phyloP scores from a whole-genome alignment of 305 asterid genomes.

The Galium porrigens region DNA sequence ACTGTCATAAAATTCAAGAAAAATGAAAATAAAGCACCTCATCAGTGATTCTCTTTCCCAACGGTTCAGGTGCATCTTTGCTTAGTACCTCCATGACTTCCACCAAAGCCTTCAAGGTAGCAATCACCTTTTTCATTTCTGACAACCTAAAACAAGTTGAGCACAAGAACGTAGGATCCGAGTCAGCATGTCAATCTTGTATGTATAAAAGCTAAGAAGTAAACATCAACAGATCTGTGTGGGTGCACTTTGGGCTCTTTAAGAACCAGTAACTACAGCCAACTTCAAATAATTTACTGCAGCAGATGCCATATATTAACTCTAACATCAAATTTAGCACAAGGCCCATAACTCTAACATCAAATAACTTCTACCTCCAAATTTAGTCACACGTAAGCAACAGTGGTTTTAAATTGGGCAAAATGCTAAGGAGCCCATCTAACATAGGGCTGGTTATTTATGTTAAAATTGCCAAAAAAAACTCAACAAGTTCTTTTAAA shows the following conservation, averaged over 20 bases:
- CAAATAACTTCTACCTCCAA: neutral
- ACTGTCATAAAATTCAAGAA: neutral
- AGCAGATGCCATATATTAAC: neutral
- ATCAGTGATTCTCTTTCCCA: constrained; percentile 62
- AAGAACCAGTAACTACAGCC: neutral
- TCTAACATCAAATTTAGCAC: neutral
- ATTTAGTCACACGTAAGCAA: no score
- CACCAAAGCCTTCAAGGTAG: constrained; percentile 78
- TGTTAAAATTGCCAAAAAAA: neutral
- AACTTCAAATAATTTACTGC: neutral
- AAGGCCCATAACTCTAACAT: neutral
- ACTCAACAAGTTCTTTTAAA: no score
- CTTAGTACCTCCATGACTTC: constrained; percentile 88
- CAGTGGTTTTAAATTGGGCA: neutral
- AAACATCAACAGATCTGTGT: neutral
- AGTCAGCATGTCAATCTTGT: neutral
- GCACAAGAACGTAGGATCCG: constrained; percentile 13
- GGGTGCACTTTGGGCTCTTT: neutral
- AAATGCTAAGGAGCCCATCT: neutral
- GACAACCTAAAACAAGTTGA: constrained; percentile 38
- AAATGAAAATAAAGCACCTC: constrained; percentile 41
- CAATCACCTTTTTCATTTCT: constrained; percentile 65
- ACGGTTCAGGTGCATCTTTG: constrained; percentile 68
- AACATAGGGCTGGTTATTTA: neutral
- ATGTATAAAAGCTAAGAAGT: neutral